These are phyloP conservation scores for Xylariales sp. DNA, from an alignment of 2,329 filamentous ascomycete species.

Conservation along the genomic window DNA sequence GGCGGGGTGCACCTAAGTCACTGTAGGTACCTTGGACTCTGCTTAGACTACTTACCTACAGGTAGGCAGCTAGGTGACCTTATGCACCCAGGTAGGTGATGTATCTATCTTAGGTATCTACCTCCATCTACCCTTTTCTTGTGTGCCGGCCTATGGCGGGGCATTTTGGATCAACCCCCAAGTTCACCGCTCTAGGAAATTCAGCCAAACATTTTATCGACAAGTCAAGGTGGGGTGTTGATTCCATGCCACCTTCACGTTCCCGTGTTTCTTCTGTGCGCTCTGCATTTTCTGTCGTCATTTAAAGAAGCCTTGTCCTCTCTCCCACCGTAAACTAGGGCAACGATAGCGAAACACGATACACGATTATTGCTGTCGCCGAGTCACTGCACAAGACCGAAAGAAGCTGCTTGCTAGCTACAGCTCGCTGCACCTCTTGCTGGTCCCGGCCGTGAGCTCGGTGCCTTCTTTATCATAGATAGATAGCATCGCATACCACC, in stretches of 20 bases:
- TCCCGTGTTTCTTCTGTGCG: slow-evolving; percentile 21
- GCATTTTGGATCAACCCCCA: slow-evolving; percentile 28
- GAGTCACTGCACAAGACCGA: slow-evolving; percentile 12
- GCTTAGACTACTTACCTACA: background rate
- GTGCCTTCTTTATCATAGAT: slow-evolving; percentile 41
- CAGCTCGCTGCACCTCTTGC: slow-evolving; percentile 27
- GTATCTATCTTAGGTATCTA: too few relatives aligned
- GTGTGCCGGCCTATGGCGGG: slow-evolving; percentile 31
- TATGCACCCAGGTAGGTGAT: too few relatives aligned
- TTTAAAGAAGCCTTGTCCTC: slow-evolving; percentile 23
- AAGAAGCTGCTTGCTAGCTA: slow-evolving; percentile 21
- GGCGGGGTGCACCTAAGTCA: too few relatives aligned
- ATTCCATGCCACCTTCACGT: slow-evolving; percentile 36
- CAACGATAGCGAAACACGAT: slow-evolving; percentile 8
- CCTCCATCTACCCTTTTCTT: too few relatives aligned
- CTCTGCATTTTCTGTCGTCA: slow-evolving; percentile 35
- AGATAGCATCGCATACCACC: slow-evolving; percentile 42
- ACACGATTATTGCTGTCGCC: slow-evolving; percentile 9
- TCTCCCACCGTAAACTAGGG: background rate
- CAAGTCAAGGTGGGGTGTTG: slow-evolving; percentile 35
- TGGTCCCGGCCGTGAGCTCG: slow-evolving; percentile 43
- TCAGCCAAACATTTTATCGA: slow-evolving; percentile 35
- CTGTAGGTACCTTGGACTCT: too few relatives aligned
- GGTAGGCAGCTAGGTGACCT: too few relatives aligned
- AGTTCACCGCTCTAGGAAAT: slow-evolving; percentile 36